These are phyloP conservation scores for Aspergillus incahuasiensis DNA, from an alignment of 495 filamentous ascomycete species.

Conservation along the genomic window DNA sequence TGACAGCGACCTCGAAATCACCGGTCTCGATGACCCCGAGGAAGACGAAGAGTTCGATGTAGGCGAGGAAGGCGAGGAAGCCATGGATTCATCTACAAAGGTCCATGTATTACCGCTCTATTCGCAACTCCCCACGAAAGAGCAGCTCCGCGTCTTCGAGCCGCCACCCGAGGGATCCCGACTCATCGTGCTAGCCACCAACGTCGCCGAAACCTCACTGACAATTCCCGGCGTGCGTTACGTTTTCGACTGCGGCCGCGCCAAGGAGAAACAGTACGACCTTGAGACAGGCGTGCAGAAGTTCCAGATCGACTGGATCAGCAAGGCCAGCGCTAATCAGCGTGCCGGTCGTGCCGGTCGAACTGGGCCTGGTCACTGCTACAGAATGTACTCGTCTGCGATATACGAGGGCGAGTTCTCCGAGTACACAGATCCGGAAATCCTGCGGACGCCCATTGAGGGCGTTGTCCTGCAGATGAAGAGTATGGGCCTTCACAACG, in stretches of 20 bases:
- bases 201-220: conserved; percentile 93
- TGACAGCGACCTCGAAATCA: conserved; percentile 44
- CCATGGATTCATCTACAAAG: conserved; percentile 60
- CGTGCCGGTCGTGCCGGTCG: conserved; percentile 91
- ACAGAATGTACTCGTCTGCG: conserved; percentile 87
- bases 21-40: conserved; percentile 45
- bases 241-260: conserved; percentile 89
- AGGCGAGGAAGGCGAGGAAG: conserved; percentile 52
- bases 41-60: conserved; percentile 59
- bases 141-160: conserved; percentile 93
- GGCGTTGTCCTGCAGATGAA: conserved; percentile 91
- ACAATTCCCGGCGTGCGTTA: conserved; percentile 96
- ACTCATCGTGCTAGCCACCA: conserved; percentile 88
- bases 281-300: conserved; percentile 82
- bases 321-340: conserved; percentile 93
- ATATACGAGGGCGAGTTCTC: conserved; percentile 89
- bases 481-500: conserved; percentile 85
- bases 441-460: conserved; percentile 89
- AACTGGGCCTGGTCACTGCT: conserved; percentile 95
- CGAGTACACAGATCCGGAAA: conserved; percentile 82
- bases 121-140: conserved; percentile 87
- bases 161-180: conserved; percentile 77
- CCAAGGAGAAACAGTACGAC: conserved; percentile 89
- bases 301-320: conserved; percentile 94
- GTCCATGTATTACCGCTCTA: conserved; percentile 90